Conservation (phyloP, 73 alveolate species). For the Paramecium pentaurelia region DNA sequence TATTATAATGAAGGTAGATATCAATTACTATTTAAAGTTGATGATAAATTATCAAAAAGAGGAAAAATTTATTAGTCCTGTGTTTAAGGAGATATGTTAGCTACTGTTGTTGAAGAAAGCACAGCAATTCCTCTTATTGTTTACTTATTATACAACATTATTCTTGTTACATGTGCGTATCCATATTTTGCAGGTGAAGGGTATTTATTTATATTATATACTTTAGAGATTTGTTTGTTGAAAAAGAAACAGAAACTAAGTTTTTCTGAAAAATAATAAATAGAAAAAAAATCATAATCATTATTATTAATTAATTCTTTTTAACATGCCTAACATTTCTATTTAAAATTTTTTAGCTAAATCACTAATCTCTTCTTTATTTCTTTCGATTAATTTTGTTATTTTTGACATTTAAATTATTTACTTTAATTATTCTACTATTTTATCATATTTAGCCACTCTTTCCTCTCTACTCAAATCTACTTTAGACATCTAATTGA, state of each 20-base stretch:
- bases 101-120: constrained; percentile 24
- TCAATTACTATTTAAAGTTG: background rate
- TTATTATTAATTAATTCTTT: background rate
- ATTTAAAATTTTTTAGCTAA: background rate
- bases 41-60: constrained; percentile 16
- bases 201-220: background rate
- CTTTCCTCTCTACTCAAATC: constrained; percentile 60
- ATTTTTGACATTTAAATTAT: constrained; percentile 15
- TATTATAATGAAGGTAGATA: constrained; percentile 7
- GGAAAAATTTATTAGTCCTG: background rate
- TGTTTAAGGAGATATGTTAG: constrained; percentile 23
- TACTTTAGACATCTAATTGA: constrained; percentile 33
- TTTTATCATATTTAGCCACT: constrained; percentile 18
- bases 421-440: constrained; percentile 23
- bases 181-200: constrained; percentile 33
- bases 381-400: constrained; percentile 32
- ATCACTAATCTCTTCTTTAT: constrained; percentile 43
- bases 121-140: constrained; percentile 48
- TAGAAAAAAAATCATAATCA: background rate
- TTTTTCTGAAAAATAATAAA: background rate
- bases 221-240: background rate
- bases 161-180: background rate
- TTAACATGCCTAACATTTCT: background rate
- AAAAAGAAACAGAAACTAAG: background rate
- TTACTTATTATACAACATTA: background rate